These are phyloP conservation scores for Auriscalpium vulgare DNA, from an alignment of 768 basidiomycete species.

Conservation along the genomic window DNA sequence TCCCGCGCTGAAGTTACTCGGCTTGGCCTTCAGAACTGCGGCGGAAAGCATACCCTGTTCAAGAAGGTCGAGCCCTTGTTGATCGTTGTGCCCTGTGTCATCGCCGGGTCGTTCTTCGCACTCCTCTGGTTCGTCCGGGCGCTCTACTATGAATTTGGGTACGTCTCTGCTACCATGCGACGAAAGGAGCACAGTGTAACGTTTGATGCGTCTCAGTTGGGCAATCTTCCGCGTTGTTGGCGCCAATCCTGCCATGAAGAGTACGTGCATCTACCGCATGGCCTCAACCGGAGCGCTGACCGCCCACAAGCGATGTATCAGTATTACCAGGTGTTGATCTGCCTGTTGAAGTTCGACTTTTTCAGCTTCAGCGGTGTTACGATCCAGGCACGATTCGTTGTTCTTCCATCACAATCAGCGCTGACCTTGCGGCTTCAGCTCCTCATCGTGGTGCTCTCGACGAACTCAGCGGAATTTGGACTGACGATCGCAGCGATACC, in stretches of 20 bases:
- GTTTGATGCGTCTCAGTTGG: constrained; percentile 43
- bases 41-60: constrained; percentile 51
- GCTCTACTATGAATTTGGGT: constrained; percentile 82
- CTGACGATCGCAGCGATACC: constrained; percentile 80
- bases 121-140: constrained; percentile 63
- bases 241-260: constrained; percentile 78
- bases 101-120: constrained; percentile 56
- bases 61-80: constrained; percentile 53
- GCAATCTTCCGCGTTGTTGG: constrained; percentile 87
- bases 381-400: constrained; percentile 55
- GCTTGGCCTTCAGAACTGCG: constrained; percentile 31
- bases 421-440: constrained; percentile 38
- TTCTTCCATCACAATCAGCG: background rate
- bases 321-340: constrained; percentile 81
- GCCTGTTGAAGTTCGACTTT: constrained; percentile 85
- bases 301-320: constrained; percentile 70
- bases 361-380: constrained; percentile 84
- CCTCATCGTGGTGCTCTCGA: constrained; percentile 65
- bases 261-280: constrained; percentile 31
- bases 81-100: constrained; percentile 64
- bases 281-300: constrained; percentile 2
- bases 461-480: constrained; percentile 67
- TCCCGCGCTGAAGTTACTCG: background rate
- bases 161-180: constrained; percentile 16
- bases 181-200: no score